Evolutionary conservation across 2,329 filamentous ascomycete genomes (phyloP).

Genomic region (Fusarium bulbicola): DNA sequence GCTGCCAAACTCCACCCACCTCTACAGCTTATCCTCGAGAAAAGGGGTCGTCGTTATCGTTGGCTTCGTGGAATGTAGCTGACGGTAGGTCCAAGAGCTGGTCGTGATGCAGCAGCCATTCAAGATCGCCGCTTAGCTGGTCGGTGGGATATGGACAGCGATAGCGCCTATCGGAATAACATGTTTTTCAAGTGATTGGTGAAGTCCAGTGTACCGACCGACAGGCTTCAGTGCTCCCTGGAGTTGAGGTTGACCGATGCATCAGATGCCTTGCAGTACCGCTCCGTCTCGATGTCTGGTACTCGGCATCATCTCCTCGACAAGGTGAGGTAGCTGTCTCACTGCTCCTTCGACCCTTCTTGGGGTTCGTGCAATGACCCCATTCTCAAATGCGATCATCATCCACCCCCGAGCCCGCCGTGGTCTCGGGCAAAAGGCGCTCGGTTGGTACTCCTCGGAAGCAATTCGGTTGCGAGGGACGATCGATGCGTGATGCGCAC

Average conservation of each 20-base stretch:
- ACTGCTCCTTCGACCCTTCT: background rate
- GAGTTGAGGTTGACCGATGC: accelerated
- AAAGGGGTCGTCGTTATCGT: background rate
- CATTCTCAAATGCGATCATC: background rate
- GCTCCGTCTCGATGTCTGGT: accelerated
- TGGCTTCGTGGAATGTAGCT: background rate
- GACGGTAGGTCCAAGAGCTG: background rate
- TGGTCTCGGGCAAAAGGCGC: background rate
- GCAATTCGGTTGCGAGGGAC: background rate
- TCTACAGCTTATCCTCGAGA: background rate
- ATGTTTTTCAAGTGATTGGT: background rate
- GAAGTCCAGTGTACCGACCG: background rate
- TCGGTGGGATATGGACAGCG: background rate
- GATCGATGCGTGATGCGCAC: background rate
- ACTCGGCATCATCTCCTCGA: accelerated
- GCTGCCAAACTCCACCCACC: background rate
- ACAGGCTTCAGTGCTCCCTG: accelerated
- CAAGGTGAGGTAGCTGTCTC: accelerated
- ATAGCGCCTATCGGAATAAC: accelerated
- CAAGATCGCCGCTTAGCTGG: background rate
- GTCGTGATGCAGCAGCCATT: background rate
- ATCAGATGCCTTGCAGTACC: accelerated
- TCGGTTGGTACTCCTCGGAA: background rate
- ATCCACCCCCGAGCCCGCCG: background rate
- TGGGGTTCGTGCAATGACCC: background rate